Conservation (phyloP, 495 filamentous ascomycete species). For the Aspergillus ellipticus region DNA sequence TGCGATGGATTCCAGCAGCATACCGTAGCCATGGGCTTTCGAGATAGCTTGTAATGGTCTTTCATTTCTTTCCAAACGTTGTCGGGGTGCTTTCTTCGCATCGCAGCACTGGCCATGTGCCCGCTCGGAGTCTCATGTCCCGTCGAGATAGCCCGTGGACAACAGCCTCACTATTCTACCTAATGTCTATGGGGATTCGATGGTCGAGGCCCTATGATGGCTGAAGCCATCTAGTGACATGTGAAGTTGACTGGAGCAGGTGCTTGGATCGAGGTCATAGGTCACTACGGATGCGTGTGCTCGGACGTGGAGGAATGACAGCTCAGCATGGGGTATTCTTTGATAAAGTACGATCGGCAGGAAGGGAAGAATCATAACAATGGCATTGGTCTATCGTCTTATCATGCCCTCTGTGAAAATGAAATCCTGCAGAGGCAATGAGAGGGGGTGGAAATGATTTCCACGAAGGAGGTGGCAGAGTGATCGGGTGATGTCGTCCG, state of each 20-base stretch:
- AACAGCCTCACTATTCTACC: too few relatives aligned
- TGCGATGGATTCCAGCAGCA: background rate
- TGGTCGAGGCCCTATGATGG: background rate
- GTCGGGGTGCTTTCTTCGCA: background rate
- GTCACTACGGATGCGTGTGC: background rate
- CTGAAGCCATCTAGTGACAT: background rate
- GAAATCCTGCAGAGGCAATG: background rate
- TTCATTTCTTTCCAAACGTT: background rate
- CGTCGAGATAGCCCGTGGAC: too few relatives aligned
- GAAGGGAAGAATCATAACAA: background rate
- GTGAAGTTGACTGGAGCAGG: background rate
- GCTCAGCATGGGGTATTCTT: background rate
- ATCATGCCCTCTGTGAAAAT: background rate
- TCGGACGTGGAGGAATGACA: background rate
- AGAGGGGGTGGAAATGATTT: background rate
- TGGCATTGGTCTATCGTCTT: background rate
- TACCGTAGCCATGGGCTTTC: background rate
- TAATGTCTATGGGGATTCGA: background rate
- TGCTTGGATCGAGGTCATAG: background rate
- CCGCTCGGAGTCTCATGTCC: background rate
- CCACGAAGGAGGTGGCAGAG: background rate
- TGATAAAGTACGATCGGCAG: slow-evolving; percentile 1
- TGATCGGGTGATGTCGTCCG: background rate
- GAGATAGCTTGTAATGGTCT: background rate
- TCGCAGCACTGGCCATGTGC: background rate